These are phyloP conservation scores for Zygosaccharomyces sapae DNA, from an alignment of 1,139 yeast species.

Conservation along the genomic window DNA sequence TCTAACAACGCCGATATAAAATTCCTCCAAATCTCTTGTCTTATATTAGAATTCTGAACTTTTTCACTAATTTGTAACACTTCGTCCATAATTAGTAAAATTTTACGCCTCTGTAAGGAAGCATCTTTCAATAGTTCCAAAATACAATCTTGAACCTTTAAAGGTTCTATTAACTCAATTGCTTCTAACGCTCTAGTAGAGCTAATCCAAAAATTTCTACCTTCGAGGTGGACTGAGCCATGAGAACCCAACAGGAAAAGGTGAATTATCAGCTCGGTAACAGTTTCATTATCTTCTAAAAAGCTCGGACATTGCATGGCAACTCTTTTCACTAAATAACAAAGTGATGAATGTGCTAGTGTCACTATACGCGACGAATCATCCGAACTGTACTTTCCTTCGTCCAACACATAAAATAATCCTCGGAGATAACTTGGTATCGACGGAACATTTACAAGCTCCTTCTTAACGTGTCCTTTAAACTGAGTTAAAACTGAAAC, in stretches of 20 bases:
- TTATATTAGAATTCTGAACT: conserved; percentile 17
- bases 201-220: conserved; percentile 31
- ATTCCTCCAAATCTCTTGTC: conserved; percentile 16
- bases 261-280: conserved; percentile 17
- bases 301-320: conserved; percentile 64
- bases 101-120: conserved; percentile 12
- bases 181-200: conserved; percentile 33
- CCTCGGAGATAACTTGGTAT: conserved; percentile 59
- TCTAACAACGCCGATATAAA: conserved; percentile 20
- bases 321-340: conserved; percentile 72
- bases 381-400: conserved; percentile 40
- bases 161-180: conserved; percentile 28
- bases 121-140: conserved; percentile 8
- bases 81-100: conserved; percentile 24
- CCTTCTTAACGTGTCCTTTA: conserved; percentile 68
- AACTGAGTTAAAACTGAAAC: conserved; percentile 45
- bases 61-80: conserved; percentile 19
- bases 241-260: conserved; percentile 30
- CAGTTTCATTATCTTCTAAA: conserved; percentile 38
- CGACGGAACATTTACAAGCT: conserved; percentile 51
- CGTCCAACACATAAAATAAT: conserved; percentile 36
- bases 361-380: conserved; percentile 43
- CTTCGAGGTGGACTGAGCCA: conserved; percentile 11
- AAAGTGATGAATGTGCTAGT: conserved; percentile 60
- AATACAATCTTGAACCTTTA: conserved; percentile 12